phyloP scores from a whole-genome alignment of 768 basidiomycete genomes.

The Sarcodon aspratus region DNA sequence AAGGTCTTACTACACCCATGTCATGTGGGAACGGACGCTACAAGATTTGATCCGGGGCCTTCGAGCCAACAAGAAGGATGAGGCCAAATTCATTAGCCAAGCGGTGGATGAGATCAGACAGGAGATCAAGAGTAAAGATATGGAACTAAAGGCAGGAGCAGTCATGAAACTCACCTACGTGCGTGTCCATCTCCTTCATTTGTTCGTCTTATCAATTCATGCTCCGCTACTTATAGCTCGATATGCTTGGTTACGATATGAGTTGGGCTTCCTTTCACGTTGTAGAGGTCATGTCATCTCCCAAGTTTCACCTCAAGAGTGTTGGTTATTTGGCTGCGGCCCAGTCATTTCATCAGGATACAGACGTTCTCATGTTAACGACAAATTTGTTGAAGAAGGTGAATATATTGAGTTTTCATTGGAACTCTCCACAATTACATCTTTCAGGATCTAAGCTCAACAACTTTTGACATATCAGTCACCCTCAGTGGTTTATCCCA shows the following conservation, averaged over 20 bases:
- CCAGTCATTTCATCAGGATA: slow-evolving; percentile 87
- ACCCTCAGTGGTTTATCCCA: slow-evolving; percentile 77
- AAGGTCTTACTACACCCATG: background rate
- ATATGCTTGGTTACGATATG: slow-evolving; percentile 96
- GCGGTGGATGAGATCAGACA: slow-evolving; percentile 90
- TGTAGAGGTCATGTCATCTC: slow-evolving; percentile 95
- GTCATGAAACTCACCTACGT: slow-evolving; percentile 96
- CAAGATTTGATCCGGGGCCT: slow-evolving; percentile 94
- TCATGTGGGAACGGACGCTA: slow-evolving; percentile 94
- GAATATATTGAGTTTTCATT: slow-evolving; percentile 9
- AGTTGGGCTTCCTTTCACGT: slow-evolving; percentile 95
- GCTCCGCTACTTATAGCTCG: too few species aligned
- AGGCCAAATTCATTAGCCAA: slow-evolving; percentile 82
- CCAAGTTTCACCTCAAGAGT: slow-evolving; percentile 83
- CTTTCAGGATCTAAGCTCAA: slow-evolving; percentile 70
- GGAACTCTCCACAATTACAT: slow-evolving; percentile 8
- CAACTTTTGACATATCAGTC: slow-evolving; percentile 61
- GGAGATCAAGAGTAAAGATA: slow-evolving; percentile 89
- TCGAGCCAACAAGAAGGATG: slow-evolving; percentile 91
- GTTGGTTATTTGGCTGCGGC: slow-evolving; percentile 92
- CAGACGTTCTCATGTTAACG: slow-evolving; percentile 95
- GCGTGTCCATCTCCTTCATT: slow-evolving; percentile 26
- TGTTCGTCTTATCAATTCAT: slow-evolving; percentile 6
- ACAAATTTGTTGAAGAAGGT: slow-evolving; percentile 95
- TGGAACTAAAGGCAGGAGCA: slow-evolving; percentile 93